A percentile compares a stretch with the other conserved stretches of the same genome.
These are phyloP conservation scores for Eucalyptus guilfoylei DNA, from an alignment of 345 rosid species.

Conservation along the genomic window DNA sequence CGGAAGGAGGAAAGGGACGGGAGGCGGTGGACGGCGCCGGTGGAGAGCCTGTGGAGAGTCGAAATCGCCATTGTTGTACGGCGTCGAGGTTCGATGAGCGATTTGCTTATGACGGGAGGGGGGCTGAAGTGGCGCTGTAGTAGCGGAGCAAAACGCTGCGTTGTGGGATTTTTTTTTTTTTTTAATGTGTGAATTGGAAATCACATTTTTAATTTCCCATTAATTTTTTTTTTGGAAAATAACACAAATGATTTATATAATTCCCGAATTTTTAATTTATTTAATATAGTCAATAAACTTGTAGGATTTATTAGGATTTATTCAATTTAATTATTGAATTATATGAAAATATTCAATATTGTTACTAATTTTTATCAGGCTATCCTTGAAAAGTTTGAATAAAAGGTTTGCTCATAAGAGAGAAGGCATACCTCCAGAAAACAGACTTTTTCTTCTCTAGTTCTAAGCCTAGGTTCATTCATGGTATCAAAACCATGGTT, in stretches of 20 bases:
- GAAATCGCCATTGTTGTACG: conserved; percentile 26
- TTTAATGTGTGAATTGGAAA: background rate
- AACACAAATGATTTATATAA: too few relatives aligned
- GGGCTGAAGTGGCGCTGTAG: background rate
- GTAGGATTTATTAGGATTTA: rapidly evolving
- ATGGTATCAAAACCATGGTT: too few relatives aligned
- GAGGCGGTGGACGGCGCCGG: conserved; percentile 46
- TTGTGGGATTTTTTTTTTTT: background rate
- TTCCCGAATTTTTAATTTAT: too few relatives aligned
- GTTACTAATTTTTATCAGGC: rapidly evolving
- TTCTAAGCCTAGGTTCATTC: too few relatives aligned
- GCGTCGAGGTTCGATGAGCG: background rate
- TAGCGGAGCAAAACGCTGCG: background rate
- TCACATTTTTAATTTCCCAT: background rate
- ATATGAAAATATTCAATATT: too few relatives aligned
- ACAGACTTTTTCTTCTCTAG: too few relatives aligned
- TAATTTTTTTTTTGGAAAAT: too few relatives aligned
- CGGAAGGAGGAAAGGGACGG: conserved; percentile 28
- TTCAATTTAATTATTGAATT: too few relatives aligned
- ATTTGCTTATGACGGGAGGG: background rate
- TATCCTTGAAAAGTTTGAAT: too few relatives aligned
- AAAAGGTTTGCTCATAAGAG: too few relatives aligned
- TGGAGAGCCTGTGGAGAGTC: conserved; percentile 43
- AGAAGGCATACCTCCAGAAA: too few relatives aligned
- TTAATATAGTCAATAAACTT: rapidly evolving